A percentile compares a stretch with the other conserved stretches of the same genome.
Conservation (phyloP, 148 eudicot species). For the Silene uniflora region DNA sequence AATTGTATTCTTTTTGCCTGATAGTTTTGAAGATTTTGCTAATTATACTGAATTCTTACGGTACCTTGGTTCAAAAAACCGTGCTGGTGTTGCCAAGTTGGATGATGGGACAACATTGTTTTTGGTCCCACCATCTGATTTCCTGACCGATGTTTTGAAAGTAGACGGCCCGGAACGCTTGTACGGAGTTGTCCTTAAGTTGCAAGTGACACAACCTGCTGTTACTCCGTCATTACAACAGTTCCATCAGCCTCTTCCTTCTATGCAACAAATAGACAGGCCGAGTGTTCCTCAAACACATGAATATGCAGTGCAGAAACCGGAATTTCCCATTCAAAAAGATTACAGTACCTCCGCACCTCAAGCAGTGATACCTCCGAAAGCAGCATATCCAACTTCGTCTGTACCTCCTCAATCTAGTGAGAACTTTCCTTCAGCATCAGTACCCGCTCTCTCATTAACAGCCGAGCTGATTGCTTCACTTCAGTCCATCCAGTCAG, state of each 20-base stretch:
- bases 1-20: conserved; percentile 82
- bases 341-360: conserved; percentile 37
- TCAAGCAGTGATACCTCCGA: conserved; percentile 34
- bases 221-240: conserved; percentile 38
- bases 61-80: conserved; percentile 66
- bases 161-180: conserved; percentile 75
- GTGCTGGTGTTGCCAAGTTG: conserved; percentile 92
- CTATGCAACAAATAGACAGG: conserved; percentile 35
- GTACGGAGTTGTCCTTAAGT: conserved; percentile 87
- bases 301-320: conserved; percentile 42
- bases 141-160: conserved; percentile 62
- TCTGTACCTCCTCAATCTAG: conserved; percentile 31
- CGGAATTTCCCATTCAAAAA: conserved; percentile 33
- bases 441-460: conserved; percentile 52
- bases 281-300: conserved; percentile 31
- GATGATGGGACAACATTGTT: conserved; percentile 91
- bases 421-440: conserved; percentile 33
- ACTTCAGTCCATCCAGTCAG: conserved; percentile 61
- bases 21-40: conserved; percentile 89
- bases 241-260: conserved; percentile 30
- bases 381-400: conserved; percentile 28
- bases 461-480: conserved; percentile 91
- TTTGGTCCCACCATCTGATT: conserved; percentile 95
- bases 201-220: conserved; percentile 47
- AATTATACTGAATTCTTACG: conserved; percentile 84